Evolutionary conservation across 768 basidiomycete species (phyloP).

Genomic region (Coprinopsis cinerea): DNA sequence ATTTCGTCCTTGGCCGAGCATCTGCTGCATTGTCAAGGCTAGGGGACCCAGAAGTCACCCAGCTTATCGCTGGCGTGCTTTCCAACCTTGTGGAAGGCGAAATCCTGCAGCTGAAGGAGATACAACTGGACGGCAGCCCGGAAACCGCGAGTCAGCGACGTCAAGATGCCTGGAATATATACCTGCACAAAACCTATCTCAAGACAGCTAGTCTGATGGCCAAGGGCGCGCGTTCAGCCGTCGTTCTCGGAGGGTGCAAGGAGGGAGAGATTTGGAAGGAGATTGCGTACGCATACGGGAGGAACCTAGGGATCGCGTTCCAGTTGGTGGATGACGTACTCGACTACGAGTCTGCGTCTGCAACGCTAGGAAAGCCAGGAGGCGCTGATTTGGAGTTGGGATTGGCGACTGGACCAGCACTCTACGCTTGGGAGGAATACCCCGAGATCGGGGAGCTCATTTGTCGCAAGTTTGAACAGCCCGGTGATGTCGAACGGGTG

Average conservation of each 20-base stretch:
- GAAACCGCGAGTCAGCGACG: conserved; percentile 14
- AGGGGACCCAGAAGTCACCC: conserved; percentile 79
- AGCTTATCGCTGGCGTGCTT: conserved; percentile 80
- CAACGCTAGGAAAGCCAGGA: conserved; percentile 83
- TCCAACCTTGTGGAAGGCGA: conserved; percentile 93
- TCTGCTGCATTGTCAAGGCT: conserved; percentile 76
- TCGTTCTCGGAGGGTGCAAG: conserved; percentile 79
- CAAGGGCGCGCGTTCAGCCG: conserved; percentile 81
- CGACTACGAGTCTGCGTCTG: conserved; percentile 79
- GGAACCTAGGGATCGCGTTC: conserved; percentile 92
- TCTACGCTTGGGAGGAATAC: conserved; percentile 94
- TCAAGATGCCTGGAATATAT: conserved; percentile 63
- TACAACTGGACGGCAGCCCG: conserved; percentile 34
- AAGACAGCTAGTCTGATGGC: conserved; percentile 95
- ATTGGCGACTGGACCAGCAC: conserved; percentile 86
- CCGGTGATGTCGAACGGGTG: conserved; percentile 85
- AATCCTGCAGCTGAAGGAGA: conserved; percentile 73
- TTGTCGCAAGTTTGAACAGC: conserved; percentile 68
- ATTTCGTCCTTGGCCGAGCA: conserved; percentile 85
- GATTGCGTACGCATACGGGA: conserved; percentile 92
- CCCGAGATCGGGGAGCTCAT: conserved; percentile 87
- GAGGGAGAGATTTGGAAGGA: conserved; percentile 90
- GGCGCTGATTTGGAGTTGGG: conserved; percentile 81
- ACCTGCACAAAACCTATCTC: conserved; percentile 89
- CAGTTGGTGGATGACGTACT: conserved; percentile 96